These are phyloP conservation scores for Laguncularia racemosa DNA, from an alignment of 345 rosid species.

Conservation along the genomic window DNA sequence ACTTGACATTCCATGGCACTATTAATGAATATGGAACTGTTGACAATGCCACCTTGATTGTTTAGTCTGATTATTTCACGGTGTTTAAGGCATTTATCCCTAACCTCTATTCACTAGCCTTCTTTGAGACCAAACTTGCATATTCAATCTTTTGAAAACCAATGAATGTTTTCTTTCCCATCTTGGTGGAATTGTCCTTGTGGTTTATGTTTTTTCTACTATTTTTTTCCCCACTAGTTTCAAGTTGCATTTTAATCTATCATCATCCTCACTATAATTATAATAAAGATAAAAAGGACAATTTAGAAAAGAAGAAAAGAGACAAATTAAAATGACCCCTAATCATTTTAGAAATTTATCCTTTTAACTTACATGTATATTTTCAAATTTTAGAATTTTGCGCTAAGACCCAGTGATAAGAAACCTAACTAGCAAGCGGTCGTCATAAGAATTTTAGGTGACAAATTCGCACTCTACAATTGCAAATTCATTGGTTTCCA, in stretches of 20 bases:
- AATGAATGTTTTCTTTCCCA: slow-evolving; percentile 13
- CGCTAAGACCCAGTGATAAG: slow-evolving; percentile 45
- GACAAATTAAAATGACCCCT: too few species aligned
- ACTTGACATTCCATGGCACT: too few species aligned
- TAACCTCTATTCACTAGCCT: neutral
- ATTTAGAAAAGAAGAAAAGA: too few species aligned
- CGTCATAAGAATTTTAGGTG: slow-evolving; percentile 44
- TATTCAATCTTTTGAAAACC: too few species aligned
- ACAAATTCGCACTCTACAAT: slow-evolving; percentile 46
- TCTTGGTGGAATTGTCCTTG: neutral
- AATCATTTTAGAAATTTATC: too few species aligned
- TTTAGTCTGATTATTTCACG: slow-evolving; percentile 48
- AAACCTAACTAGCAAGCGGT: slow-evolving; percentile 43
- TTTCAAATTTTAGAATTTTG: slow-evolving; percentile 25
- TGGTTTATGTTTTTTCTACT: too few species aligned
- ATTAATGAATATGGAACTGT: too few species aligned
- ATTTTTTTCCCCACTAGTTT: too few species aligned
- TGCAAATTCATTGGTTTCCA: slow-evolving; percentile 29
- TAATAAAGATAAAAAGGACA: too few species aligned
- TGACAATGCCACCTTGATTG: slow-evolving; percentile 28
- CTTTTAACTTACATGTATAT: too few species aligned
- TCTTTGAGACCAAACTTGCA: too few species aligned
- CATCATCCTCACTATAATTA: neutral
- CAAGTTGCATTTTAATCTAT: too few species aligned
- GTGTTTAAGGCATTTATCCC: slow-evolving; percentile 33